Conservation (phyloP, 2,329 filamentous ascomycete species). For the Didymella sp. region DNA sequence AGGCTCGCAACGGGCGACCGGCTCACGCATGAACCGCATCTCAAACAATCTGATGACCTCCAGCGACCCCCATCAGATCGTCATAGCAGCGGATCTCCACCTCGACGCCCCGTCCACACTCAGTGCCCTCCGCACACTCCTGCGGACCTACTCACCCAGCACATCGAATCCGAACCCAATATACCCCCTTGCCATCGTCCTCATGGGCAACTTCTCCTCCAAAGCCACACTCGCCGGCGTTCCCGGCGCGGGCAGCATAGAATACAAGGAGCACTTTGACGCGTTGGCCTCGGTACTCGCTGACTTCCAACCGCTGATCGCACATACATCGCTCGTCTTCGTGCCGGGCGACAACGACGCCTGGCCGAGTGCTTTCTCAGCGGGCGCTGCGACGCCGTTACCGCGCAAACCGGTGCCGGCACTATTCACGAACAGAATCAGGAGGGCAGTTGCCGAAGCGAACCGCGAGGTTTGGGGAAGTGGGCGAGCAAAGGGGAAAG, state of each 20-base stretch:
- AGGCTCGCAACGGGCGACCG: constrained; percentile 85
- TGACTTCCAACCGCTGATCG: constrained; percentile 82
- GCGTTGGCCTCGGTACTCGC: constrained; percentile 79
- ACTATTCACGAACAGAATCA: constrained; percentile 86
- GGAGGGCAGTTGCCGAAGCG: constrained; percentile 78
- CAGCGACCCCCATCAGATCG: constrained; percentile 59
- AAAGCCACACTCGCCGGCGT: constrained; percentile 66
- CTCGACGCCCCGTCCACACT: constrained; percentile 84
- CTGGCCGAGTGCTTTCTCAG: constrained; percentile 88
- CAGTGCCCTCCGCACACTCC: constrained; percentile 79
- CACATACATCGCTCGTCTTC: constrained; percentile 84
- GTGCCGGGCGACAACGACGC: constrained; percentile 96
- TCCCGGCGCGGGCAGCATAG: constrained; percentile 80
- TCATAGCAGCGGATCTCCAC: constrained; percentile 85
- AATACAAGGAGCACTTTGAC: constrained; percentile 97
- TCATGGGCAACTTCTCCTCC: constrained; percentile 83
- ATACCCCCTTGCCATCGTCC: constrained; percentile 78
- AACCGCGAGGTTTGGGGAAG: constrained; percentile 70
- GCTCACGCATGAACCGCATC: constrained; percentile 80
- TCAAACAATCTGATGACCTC: constrained; percentile 69
- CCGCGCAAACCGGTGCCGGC: constrained; percentile 79
- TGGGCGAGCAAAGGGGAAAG: constrained; percentile 53
- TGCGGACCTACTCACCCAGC: constrained; percentile 70
- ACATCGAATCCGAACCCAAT: constrained; percentile 64
- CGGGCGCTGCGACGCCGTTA: constrained; percentile 73